Evolutionary conservation across 176 grass and related monocot genomes (phyloP), one percentile per base, ranked within the genome.

Genomic region (Miscanthus lutarioriparius): DNA sequence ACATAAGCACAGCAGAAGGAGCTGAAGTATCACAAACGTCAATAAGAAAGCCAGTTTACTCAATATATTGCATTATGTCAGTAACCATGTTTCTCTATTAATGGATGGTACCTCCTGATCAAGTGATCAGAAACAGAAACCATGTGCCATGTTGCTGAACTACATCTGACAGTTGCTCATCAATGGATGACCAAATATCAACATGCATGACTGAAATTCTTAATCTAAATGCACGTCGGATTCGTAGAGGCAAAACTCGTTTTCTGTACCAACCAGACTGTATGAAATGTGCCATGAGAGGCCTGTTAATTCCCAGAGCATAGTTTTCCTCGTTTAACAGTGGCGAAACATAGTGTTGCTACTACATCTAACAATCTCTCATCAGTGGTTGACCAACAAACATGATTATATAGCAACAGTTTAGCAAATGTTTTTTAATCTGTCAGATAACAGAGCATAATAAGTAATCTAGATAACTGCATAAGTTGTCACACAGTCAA

Each of bases 381-480:
- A 73, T 48, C 23, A 48, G 41, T 47, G 41, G 41, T 1, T 72
- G 40, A 72, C 70, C 41, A 73, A 72, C 9, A 45, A 72, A 26
- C 69, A 72, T 27, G 23, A 73, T 28, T 26, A 62, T 12, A 25
- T 27, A 17, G n/a, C 41, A 58, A 58, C 23, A 30, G 63, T 35
- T 75, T 78, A 68, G 33, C 71, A n/a, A 67, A 5, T 32, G 41
- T 69, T 66, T 16, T 73, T 45, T 41, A 61, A 61, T 61, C 58
- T 61, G 58, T 25, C 58, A 61, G 58, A 61, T 61, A 59, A 59
- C 56, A 59, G 22, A 10, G n/a, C n/a, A n/a, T n/a, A n/a, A 0
- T 26, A 61, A 26, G n/a, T 26, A 59, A 70, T 43, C 38, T 71
- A 71, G 22, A 89, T 85, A 35, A n/a, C 47, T 64, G 22, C 25